Base-by-base conservation (phyloP, 2,329 filamentous ascomycete species). In the Aspergillus fumigatus region DNA sequence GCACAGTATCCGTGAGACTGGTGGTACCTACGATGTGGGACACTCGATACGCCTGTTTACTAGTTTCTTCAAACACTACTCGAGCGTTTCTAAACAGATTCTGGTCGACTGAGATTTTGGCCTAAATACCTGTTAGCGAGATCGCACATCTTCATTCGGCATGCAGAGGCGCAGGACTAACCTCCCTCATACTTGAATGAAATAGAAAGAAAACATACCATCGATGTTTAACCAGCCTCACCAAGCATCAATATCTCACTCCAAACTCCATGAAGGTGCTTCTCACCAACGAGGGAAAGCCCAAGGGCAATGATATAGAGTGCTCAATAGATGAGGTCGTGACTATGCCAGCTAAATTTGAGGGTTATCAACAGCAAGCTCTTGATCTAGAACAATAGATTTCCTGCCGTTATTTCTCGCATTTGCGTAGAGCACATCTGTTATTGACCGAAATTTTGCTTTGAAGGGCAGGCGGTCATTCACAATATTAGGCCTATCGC, bases 1-100 rank as follows among this genome's bases (percentile, higher is more conserved):
- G 94, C 93, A 97, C 77, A 94, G 89, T 70, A 97, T 97, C 69
- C 86, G 94, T 54, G 94, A 97, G 81, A 96, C 90, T 47, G 89
- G 90, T 25, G 94, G 94, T 41, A 86, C 88, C 1, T 85, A 92
- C 66, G 93, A 99, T 76, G 88, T 97, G 0, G 89, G 89, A 65
- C 85, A 94, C 76, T 89, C 90, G 0, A 86, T 96, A 62, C 87
- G 88, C 68, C 73, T 99, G 53, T 97, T 99, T 74, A 86, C 88
- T 62, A 85, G 88, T 64, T 99, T 97, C 77, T 92, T 96, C 72
- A 81, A 88, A 64, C 83, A 89, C 70, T 99, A 92, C 71, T 88
- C 88, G n/a, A 83, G 85, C 62, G 73, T 97, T 65, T 90, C 96
- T 77, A 80, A 84, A 62, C 93, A 85, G 74, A 93, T 97, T 57